Evolutionary conservation across 495 filamentous ascomycete species (phyloP).

Genomic region (Neurospora sp.): DNA sequence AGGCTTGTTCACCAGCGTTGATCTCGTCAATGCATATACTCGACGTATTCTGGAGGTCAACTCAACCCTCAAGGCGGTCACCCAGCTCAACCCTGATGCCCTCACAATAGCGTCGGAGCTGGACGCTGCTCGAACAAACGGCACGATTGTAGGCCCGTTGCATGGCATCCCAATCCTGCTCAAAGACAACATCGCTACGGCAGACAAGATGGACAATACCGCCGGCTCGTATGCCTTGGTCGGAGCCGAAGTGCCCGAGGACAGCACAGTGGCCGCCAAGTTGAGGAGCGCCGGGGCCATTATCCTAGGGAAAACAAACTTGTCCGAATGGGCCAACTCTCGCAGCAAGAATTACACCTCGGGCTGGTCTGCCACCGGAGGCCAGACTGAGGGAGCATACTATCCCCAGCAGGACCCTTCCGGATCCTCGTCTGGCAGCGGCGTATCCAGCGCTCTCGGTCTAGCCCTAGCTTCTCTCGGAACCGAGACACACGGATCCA

Average conservation of each 20-base stretch:
- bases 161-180: conserved; percentile 61
- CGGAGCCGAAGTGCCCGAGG: conserved; percentile 36
- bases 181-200: conserved; percentile 64
- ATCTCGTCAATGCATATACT: conserved; percentile 43
- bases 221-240: conserved; percentile 50
- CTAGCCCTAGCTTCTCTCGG: conserved; percentile 25
- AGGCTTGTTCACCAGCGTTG: conserved; percentile 49
- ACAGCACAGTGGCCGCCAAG: conserved; percentile 36
- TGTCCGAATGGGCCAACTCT: conserved; percentile 35
- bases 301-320: conserved; percentile 38
- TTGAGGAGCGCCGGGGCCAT: conserved; percentile 40
- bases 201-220: conserved; percentile 51
- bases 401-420: conserved; percentile 26
- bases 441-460: conserved; percentile 22
- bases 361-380: conserved; percentile 36
- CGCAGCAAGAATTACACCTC: conserved; percentile 26
- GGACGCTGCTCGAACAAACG: conserved; percentile 18
- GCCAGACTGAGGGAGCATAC: conserved; percentile 35
- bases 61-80: conserved; percentile 26
- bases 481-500: conserved; percentile 29
- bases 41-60: conserved; percentile 34
- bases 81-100: conserved; percentile 39
- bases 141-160: conserved; percentile 32
- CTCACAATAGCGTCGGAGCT: conserved; percentile 23
- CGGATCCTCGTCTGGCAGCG: conserved; percentile 21